Base-by-base conservation (phyloP, 2,329 filamentous ascomycete species). In the Didymellaceae sp. region DNA sequence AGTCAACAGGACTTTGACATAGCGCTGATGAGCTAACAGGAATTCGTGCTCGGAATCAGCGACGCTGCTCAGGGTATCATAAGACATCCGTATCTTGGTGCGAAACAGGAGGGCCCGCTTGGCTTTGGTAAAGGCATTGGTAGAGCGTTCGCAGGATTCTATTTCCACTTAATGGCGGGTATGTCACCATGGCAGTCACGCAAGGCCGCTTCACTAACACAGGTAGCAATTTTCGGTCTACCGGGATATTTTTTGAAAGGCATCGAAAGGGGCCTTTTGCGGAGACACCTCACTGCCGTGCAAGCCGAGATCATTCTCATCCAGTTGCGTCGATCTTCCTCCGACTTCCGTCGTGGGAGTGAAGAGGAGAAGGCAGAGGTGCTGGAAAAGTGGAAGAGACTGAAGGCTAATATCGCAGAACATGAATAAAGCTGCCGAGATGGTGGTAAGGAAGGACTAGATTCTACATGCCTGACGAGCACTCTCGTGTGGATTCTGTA, bases 41-140 rank as follows among this genome's bases (percentile, higher is more conserved):
- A 90, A 68, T 86, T 93, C 47, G 85, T 84, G 0, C 80, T 86
- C 46, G 89, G 90, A 0, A 75, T 94, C 24, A 91, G 83, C 66
- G 89, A 93, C 65, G 90, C 89, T 2, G 82, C 92, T 21, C 84
- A 88, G 1, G 90, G 90, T 0, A 74, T 94, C 1, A 80, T 91
- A 9, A 91, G 84, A 0, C 90, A 93, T 58, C 91, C 90, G 0
- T 69, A 86, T 1, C 80, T 80, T 44, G 90, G 85, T 14, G 82
- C 82, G 9, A 81, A 81, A 63, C 82, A 87, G 54, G 82, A 84
- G 50, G 85, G 85, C 2, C 64, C 75, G 3, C 76, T 75, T 4
- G 91, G 91, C 1, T 76, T 91, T 3, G 67, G 38, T 1, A 62
- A 57, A 18, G 59, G 73, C 1, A 43, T 75, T 1, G 66, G 64